Base-by-base conservation (phyloP, 768 basidiomycete genomes). In the Russula earlei region DNA sequence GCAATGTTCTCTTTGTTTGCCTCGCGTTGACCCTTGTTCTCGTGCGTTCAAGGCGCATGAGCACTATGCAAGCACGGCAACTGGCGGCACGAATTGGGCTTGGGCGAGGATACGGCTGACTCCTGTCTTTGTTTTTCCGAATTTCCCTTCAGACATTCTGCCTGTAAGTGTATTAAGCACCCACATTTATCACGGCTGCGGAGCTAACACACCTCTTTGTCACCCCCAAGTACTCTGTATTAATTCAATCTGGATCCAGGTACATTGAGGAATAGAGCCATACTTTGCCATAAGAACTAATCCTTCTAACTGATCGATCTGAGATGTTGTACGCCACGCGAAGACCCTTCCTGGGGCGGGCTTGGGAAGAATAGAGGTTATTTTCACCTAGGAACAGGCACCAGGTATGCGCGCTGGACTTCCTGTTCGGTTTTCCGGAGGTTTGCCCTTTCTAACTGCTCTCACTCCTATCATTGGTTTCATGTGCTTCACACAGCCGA, bases 31-130 rank as follows among this genome's bases (percentile, higher is more conserved):
- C 75, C 20, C 69, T 91, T 17, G 75, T 92, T 36, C 75, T 88
- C 49, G 75, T 82, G 54, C 77, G 92, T 44, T 83, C 85, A 42
- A 80, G 79, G 61, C 75, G 80, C 61, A 70, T 90, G 56, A 82
- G 85, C 46, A 75, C 83, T 22, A 72, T 83, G 60, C 91, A 92
- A 52, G 88, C 91, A 50, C 75, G 87, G 55, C 81, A 85, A 66
- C 72, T 96, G 36, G 92, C 91, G 46, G 92, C 87, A 11, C 76
- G 91, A 61, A 95, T 96, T 55, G 91, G 91, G 0, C 70, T 90
- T 24, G 74, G 41, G n/a, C 52, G 52, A 49, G 52, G 57, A 37
- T 49, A 54, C 42, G 52, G 57, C 47, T 54, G 54, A 38, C 38
- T 20, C 36, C 41, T 49, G 41, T 49, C 31, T 54, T 58, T 44